Evolutionary conservation across 1,284 basidiomycete species (phyloP).

Genomic region (Fomitopsis palustris): DNA sequence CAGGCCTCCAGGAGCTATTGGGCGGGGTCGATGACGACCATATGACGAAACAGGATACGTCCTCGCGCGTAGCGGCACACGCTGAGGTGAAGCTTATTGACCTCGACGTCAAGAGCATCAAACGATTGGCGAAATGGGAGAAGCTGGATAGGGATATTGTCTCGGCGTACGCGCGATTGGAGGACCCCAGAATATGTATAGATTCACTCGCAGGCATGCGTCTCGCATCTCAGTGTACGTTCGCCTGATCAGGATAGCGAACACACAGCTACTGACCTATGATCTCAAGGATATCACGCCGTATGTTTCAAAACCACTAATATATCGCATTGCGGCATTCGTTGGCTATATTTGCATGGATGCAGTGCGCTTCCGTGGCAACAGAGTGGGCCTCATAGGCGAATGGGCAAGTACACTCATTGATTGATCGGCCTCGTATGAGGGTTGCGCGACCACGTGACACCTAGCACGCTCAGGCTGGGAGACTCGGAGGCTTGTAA

Average conservation of each 20-base stretch:
- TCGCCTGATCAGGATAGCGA: neutral
- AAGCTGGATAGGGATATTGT: slow-evolving; percentile 73
- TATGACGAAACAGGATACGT: neutral
- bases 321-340: too few relatives aligned
- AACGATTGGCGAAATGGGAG: slow-evolving; percentile 69
- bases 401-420: too few relatives aligned
- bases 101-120: slow-evolving; percentile 78
- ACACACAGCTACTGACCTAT: neutral
- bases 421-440: too few relatives aligned
- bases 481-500: too few relatives aligned
- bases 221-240: neutral
- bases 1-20: neutral
- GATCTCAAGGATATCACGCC: too few relatives aligned
- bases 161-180: slow-evolving; percentile 33
- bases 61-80: neutral
- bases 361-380: too few relatives aligned
- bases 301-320: too few relatives aligned
- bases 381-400: too few relatives aligned
- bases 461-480: too few relatives aligned
- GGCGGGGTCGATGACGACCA: neutral
- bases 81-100: slow-evolving; percentile 74
- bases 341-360: too few relatives aligned
- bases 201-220: slow-evolving; percentile 2
- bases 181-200: slow-evolving; percentile 10
- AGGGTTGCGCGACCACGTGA: too few relatives aligned